A percentile compares a stretch with the other conserved stretches of the same genome.
Evolutionary conservation across 2,329 filamentous ascomycete species (phyloP).

Genomic region (Metarhizium rileyi): DNA sequence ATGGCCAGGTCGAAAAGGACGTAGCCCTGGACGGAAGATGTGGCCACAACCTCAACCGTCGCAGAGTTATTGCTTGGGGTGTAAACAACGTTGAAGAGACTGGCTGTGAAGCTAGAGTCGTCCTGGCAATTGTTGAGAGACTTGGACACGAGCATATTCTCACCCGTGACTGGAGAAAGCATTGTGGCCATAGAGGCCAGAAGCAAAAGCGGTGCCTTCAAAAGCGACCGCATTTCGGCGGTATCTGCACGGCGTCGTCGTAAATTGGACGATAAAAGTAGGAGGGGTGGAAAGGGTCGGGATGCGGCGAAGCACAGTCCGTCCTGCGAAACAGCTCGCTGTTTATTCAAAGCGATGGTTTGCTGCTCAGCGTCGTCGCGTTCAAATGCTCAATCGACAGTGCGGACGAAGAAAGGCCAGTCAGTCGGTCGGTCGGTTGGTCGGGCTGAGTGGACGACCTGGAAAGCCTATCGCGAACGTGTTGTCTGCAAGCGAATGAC

Average conservation of each 20-base stretch:
- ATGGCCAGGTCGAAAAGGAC: conserved; percentile 69
- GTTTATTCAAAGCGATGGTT: background rate
- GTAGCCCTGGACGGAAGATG: conserved; percentile 73
- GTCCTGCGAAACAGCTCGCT: background rate
- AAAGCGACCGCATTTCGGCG: conserved; percentile 37
- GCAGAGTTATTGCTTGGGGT: conserved; percentile 66
- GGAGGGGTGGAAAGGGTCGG: background rate
- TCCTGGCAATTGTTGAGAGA: conserved; percentile 79
- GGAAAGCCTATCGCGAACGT: background rate
- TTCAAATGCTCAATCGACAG: background rate
- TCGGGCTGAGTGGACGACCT: background rate
- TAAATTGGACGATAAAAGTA: background rate
- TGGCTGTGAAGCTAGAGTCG: conserved; percentile 78
- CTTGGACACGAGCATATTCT: conserved; percentile 65
- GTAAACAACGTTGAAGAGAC: conserved; percentile 77
- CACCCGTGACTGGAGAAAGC: conserved; percentile 42
- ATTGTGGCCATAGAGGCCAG: conserved; percentile 35
- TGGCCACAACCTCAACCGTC: conserved; percentile 65
- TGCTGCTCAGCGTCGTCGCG: background rate
- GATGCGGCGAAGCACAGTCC: too few relatives aligned
- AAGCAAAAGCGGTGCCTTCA: conserved; percentile 34
- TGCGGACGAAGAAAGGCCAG: background rate
- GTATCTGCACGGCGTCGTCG: background rate
- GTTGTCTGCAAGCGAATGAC: background rate
- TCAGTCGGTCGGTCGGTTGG: background rate